Conservation (phyloP, 495 filamentous ascomycete genomes). For the Neurospora sp. region DNA sequence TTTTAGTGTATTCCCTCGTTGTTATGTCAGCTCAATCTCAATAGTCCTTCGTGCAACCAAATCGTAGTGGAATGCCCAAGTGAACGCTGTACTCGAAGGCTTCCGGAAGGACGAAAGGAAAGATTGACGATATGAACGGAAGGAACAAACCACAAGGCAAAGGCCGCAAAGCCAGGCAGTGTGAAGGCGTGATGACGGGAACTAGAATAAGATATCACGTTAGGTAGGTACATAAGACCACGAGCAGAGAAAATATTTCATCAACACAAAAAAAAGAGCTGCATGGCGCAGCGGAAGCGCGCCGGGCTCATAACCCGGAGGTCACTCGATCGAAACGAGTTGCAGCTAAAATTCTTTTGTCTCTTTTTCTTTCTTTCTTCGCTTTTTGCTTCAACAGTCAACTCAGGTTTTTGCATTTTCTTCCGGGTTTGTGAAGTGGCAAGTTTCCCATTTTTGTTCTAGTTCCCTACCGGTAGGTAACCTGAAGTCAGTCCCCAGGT, state of each 20-base stretch:
- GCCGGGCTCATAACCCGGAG: conserved; percentile 11
- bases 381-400: neutral
- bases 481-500: too few relatives aligned
- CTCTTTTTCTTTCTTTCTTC: neutral
- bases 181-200: neutral
- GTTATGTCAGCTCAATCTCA: neutral
- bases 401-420: too few relatives aligned
- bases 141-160: neutral
- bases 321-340: conserved; percentile 9
- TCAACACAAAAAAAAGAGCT: neutral
- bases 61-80: neutral
- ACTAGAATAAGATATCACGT: too few relatives aligned
- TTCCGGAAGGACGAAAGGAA: neutral
- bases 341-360: neutral
- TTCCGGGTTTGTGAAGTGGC: too few relatives aligned
- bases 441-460: too few relatives aligned
- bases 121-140: neutral
- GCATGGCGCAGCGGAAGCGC: conserved; percentile 10
- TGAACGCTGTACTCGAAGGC: neutral
- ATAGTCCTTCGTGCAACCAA: neutral
- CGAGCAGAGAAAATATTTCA: neutral
- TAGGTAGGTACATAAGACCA: neutral
- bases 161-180: neutral
- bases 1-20: neutral
- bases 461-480: too few relatives aligned